Conservation (phyloP, 306 rosid species). For the Trifolium subterraneum region DNA sequence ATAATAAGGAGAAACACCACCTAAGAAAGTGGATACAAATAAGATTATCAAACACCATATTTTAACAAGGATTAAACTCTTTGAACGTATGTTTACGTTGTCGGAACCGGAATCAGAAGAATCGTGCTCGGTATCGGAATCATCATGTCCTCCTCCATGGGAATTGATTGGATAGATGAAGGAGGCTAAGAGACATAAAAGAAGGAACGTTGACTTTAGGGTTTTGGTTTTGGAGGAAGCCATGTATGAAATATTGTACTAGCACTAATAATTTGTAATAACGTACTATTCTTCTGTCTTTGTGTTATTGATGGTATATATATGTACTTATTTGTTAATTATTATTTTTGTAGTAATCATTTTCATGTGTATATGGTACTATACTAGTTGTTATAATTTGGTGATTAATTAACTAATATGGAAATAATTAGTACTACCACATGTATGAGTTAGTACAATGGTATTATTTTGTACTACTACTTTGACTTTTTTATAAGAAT, state of each 20-base stretch:
- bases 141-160: constrained; percentile 60
- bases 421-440: no score
- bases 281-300: neutral
- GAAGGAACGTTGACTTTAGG: constrained; percentile 57
- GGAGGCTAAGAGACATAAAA: constrained; percentile 43
- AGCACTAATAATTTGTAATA: neutral
- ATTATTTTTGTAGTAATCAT: neutral
- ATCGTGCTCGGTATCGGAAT: neutral
- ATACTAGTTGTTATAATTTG: neutral
- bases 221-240: constrained; percentile 46
- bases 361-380: neutral
- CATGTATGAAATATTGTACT: constrained; percentile 33
- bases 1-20: constrained; percentile 75
- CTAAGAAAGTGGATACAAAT: constrained; percentile 58
- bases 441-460: no score
- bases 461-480: no score
- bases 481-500: no score
- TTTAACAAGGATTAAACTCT: constrained; percentile 60
- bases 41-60: constrained; percentile 76
- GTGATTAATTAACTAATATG: neutral
- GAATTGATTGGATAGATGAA: constrained; percentile 37
- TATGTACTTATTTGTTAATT: neutral
- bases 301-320: neutral
- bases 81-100: constrained; percentile 42
- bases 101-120: neutral